A percentile compares a stretch with the other conserved stretches of the same genome.
Evolutionary conservation across 2,329 filamentous ascomycete genomes (phyloP).

Genomic region (Ceratocystis variospora): DNA sequence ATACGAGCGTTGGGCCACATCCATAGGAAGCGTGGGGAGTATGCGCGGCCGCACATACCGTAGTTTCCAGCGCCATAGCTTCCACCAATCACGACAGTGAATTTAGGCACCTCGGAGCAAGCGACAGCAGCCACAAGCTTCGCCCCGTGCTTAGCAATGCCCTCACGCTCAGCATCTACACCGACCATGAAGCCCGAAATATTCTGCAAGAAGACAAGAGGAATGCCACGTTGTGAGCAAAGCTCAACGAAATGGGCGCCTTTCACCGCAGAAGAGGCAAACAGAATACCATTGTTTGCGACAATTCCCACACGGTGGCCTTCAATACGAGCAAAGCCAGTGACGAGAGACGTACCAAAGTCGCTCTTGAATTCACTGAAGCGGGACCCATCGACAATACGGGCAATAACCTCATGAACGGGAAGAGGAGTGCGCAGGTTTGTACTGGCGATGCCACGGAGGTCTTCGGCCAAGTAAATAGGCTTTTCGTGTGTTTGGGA

Average conservation of each 20-base stretch:
- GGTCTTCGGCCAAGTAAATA: conserved; percentile 62
- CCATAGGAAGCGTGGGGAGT: conserved; percentile 81
- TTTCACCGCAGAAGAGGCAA: conserved; percentile 78
- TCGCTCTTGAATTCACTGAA: conserved; percentile 92
- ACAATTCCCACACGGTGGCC: conserved; percentile 85
- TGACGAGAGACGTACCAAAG: conserved; percentile 80
- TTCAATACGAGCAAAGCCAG: conserved; percentile 80
- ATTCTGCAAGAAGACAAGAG: conserved; percentile 88
- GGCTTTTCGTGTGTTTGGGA: conserved; percentile 51
- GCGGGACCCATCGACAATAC: conserved; percentile 78
- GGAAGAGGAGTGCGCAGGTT: conserved; percentile 77
- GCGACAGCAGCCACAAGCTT: conserved; percentile 93
- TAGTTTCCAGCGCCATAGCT: conserved; percentile 94
- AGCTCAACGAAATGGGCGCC: conserved; percentile 95
- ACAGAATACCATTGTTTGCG: conserved; percentile 91
- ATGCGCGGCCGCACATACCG: conserved; percentile 93
- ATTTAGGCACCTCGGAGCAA: conserved; percentile 88
- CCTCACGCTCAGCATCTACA: conserved; percentile 76
- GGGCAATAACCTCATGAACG: conserved; percentile 79
- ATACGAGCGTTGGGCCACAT: conserved; percentile 98
- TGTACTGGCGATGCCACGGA: conserved; percentile 77
- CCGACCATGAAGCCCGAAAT: conserved; percentile 99
- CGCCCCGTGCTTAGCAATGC: conserved; percentile 94
- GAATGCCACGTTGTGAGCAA: conserved; percentile 77
- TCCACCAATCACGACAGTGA: conserved; percentile 89